A percentile compares a stretch with the other conserved stretches of the same genome.
phyloP scores from a whole-genome alignment of 2,329 filamentous ascomycete species.

The Teratosphaeriaceae sp. region DNA sequence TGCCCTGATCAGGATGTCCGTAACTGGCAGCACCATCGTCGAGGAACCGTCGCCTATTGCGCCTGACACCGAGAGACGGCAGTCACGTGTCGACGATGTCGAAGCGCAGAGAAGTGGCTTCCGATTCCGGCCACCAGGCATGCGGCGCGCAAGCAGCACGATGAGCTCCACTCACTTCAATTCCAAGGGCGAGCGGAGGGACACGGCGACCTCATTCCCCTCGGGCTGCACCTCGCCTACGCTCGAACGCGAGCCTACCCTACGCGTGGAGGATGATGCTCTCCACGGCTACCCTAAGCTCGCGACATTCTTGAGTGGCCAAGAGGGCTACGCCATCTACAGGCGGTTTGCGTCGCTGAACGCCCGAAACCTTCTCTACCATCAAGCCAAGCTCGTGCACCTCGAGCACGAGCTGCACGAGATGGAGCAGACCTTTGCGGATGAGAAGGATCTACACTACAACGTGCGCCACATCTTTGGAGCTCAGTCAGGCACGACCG shows the following conservation, averaged over 20 bases:
- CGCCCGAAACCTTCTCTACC: conserved; percentile 20
- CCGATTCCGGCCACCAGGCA: not conserved
- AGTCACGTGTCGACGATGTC: not conserved
- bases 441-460: conserved; percentile 13
- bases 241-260: conserved; percentile 9
- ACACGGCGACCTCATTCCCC: not conserved
- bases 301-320: conserved; percentile 13
- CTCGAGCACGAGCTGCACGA: conserved; percentile 20
- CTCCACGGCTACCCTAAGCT: conserved; percentile 17
- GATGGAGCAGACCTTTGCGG: conserved; percentile 10
- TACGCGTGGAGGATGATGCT: conserved; percentile 11
- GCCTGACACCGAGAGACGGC: not conserved
- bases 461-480: conserved; percentile 13
- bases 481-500: conserved; percentile 8
- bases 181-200: conserved; percentile 4
- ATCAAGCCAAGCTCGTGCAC: conserved; percentile 20
- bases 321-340: conserved; percentile 18
- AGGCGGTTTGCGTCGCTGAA: conserved; percentile 18
- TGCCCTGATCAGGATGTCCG: not conserved
- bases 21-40: not conserved
- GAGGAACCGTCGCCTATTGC: not conserved
- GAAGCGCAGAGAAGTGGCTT: not conserved
- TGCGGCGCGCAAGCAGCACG: not conserved
- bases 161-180: conserved; percentile 5
- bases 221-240: conserved; percentile 1